These are phyloP conservation scores for Olyra latifolia DNA, from an alignment of 176 grass and related monocot genomes.

Conservation along the genomic window DNA sequence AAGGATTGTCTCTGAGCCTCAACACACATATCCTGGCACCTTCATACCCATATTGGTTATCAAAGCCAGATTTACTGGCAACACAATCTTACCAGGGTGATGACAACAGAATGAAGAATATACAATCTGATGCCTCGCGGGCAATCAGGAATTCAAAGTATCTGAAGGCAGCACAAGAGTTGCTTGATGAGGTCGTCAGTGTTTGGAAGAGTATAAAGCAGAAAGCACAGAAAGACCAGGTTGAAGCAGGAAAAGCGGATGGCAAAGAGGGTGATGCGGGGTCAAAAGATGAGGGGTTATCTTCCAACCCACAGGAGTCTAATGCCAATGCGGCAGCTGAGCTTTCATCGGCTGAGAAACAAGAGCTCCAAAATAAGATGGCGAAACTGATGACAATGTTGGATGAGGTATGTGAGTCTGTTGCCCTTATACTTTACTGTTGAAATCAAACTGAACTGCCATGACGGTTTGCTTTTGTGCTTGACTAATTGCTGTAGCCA, in stretches of 20 bases:
- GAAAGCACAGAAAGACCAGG: constrained; percentile 58
- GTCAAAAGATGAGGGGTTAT: constrained; percentile 55
- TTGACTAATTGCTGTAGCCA: neutral
- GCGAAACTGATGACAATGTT: constrained; percentile 83
- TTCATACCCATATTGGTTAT: constrained; percentile 72
- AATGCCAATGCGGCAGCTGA: constrained; percentile 51
- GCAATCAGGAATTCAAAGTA: constrained; percentile 76
- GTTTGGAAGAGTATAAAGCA: constrained; percentile 77
- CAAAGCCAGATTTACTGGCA: constrained; percentile 48
- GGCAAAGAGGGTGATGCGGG: constrained; percentile 54
- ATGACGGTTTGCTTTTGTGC: neutral
- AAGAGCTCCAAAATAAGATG: constrained; percentile 97
- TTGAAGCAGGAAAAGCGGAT: constrained; percentile 39
- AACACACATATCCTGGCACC: constrained; percentile 71
- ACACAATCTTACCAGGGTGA: constrained; percentile 61
- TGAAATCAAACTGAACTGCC: constrained; percentile 19
- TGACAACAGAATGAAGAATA: constrained; percentile 64
- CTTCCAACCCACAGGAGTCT: constrained; percentile 60
- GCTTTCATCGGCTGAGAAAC: constrained; percentile 78
- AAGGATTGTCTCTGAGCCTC: constrained; percentile 87
- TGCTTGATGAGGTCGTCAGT: constrained; percentile 90
- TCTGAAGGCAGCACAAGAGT: constrained; percentile 87
- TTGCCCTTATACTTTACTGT: constrained; percentile 13
- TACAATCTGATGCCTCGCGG: constrained; percentile 56
- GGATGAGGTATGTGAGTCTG: constrained; percentile 71